Base-by-base conservation (phyloP, 108 stramenopile genomes). In the Fragilariopsis cylindrus region DNA sequence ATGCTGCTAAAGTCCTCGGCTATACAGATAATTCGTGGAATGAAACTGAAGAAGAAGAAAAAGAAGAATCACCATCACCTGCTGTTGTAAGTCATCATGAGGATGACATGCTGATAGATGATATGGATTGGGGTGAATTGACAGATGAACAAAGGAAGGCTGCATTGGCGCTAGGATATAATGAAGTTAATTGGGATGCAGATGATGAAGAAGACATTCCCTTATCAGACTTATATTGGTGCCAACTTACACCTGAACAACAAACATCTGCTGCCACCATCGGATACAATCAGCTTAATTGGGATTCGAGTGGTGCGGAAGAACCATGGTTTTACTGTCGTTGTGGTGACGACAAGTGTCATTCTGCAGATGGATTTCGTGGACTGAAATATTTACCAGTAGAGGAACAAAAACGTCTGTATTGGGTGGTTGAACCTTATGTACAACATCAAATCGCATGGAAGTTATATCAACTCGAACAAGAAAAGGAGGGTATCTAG, bases 41-140 rank as follows among this genome's bases (percentile, higher is more conserved):
- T 15, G 57, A 15, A 8, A 57, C 57, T 6, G 15, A 6, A 21
- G 7, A 62, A 7, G 30, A 62, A 12, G 3, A 62, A 7, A 21
- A 62, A 43, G 0, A 13, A 13, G 60, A n/a, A 62, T 21, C 60
- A 12, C 30, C 30, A 30, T 30, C 30, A 30, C 30, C 30, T 30
- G 30, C 30, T 30, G 30, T 30, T 30, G 19, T 40, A 30, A 8
- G 18, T 42, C 11, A n/a, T 62, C 43, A 11, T 40, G 40, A 39
- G 39, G 13, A 39, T 7, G 60, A 9, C 8, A 62, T 3, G 40
- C 43, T 42, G 39, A 21, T 62, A 4, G 77, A 78, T 39, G 76
- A 69, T 49, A n/a, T 70, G 39, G 79, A 79, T 42, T 87, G 86
- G 86, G 71, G 52, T 4, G 82, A 87, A 43, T 44, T 87, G 18